Evolutionary conservation across 1,139 yeast genomes (phyloP).

Genomic region (Zhuliangozyma parablackwelliae): DNA sequence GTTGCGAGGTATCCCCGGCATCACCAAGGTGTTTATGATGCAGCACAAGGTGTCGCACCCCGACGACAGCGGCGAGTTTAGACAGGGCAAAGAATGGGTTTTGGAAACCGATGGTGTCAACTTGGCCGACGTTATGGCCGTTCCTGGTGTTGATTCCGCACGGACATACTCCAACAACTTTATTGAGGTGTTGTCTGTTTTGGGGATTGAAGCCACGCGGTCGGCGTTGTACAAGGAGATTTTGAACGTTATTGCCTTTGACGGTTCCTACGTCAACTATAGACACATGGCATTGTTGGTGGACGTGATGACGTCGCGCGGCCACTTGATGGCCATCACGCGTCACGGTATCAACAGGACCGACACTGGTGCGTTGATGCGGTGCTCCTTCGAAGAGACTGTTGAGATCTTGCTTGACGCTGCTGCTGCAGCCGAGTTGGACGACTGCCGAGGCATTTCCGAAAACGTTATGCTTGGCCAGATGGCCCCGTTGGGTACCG

Average conservation of each 20-base stretch:
- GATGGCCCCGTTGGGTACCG: slow-evolving; percentile 98
- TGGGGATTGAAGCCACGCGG: slow-evolving; percentile 98
- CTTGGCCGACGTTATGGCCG: slow-evolving; percentile 90
- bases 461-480: slow-evolving; percentile 98
- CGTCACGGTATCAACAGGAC: slow-evolving; percentile 99
- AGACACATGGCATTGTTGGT: slow-evolving; percentile 97
- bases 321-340: slow-evolving; percentile 97
- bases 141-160: slow-evolving; percentile 87
- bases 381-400: slow-evolving; percentile 98
- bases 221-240: slow-evolving; percentile 91
- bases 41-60: slow-evolving; percentile 80
- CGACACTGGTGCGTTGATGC: slow-evolving; percentile 98
- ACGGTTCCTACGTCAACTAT: slow-evolving; percentile 98
- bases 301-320: slow-evolving; percentile 98
- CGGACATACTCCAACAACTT: slow-evolving; percentile 94
- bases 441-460: slow-evolving; percentile 97
- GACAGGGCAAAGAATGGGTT: slow-evolving; percentile 93
- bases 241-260: slow-evolving; percentile 95
- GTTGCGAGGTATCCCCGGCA: slow-evolving; percentile 93
- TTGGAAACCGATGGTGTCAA: slow-evolving; percentile 98
- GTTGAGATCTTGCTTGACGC: slow-evolving; percentile 97
- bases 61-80: slow-evolving; percentile 80
- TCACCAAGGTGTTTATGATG: slow-evolving; percentile 89
- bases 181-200: slow-evolving; percentile 88
- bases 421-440: slow-evolving; percentile 95